These are phyloP conservation scores for Macadamia tetraphylla DNA, from an alignment of 164 flowering plant genomes.

Conservation along the genomic window DNA sequence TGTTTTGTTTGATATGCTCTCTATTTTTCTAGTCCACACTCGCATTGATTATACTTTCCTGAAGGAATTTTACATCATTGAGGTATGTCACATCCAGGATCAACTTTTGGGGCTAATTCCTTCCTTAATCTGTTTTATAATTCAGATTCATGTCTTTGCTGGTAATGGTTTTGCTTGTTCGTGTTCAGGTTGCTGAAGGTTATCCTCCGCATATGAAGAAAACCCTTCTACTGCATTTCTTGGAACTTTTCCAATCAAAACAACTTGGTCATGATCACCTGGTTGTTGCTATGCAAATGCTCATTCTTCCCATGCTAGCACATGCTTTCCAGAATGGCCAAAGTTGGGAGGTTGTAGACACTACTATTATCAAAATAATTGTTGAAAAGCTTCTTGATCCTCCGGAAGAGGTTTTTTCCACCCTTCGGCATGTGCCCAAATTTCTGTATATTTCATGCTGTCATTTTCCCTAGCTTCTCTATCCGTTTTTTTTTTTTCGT, in stretches of 20 bases:
- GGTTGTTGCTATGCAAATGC: constrained; percentile 98
- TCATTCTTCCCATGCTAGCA: constrained; percentile 96
- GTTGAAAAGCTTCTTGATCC: constrained; percentile 98
- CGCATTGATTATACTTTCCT: constrained; percentile 96
- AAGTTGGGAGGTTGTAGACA: constrained; percentile 96
- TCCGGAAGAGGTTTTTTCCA: constrained; percentile 81
- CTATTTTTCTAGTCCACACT: constrained; percentile 78
- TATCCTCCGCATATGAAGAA: constrained; percentile 85
- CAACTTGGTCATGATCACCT: constrained; percentile 86
- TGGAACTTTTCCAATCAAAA: constrained; percentile 82
- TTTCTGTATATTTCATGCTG: background rate
- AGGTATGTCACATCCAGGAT: constrained; percentile 42
- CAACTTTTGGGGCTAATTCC: background rate
- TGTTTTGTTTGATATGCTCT: constrained; percentile 87
- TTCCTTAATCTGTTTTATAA: too few relatives aligned
- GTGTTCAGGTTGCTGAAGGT: constrained; percentile 86
- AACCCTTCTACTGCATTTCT: constrained; percentile 68
- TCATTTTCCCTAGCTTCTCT: background rate
- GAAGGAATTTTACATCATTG: constrained; percentile 96
- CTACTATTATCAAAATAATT: constrained; percentile 70
- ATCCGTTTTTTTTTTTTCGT: too few relatives aligned
- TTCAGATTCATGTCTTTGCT: background rate
- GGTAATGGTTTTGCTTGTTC: background rate
- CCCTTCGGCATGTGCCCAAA: background rate
- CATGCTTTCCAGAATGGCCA: constrained; percentile 91